Base-by-base conservation (phyloP, 2,329 filamentous ascomycete species). In the Colletotrichum trifolii region DNA sequence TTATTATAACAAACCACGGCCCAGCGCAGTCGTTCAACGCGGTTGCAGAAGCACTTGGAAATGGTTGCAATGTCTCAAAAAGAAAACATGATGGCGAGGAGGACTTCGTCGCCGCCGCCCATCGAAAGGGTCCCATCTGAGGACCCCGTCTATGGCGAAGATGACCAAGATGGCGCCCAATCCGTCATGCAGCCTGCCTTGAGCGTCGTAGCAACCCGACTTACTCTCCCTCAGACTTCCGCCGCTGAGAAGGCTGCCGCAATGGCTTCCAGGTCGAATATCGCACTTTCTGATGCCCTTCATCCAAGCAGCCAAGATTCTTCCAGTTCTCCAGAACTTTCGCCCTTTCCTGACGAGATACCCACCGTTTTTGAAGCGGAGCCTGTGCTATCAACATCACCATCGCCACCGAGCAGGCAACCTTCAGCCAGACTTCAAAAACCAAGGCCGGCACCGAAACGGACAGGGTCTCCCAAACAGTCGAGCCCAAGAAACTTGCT, bases 141-240 rank as follows among this genome's bases (percentile, higher is more conserved):
- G 71, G 53, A 67, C 78, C 50, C 53, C 12, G 79, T 80, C 36
- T 77, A 78, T 52, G 63, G 63, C 40, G 63, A 66, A 11, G 53
- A 66, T 42, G 82, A 85, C 49, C 79, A 84, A 61, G 85, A 88
- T 70, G 85, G 85, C 68, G 87, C 84, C 5, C 85, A 87, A 68
- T 86, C 85, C 8, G 81, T 89, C 49, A 80, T 90, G 54, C 86
- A 87, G 71, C 85, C 86, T 2, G 81, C 86, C 33, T 82, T 90
- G 67, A 89, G 86, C 72, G 80, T 81, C 7, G 79, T 79, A 25
- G 87, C 86, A 8, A 85, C 84, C 5, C 83, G 85, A 50, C 76
- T 89, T 43, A 85, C 85, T 11, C 83, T 84, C 4, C 77, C 81
- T 6, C 82, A 78, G 59, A 89, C 85, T 0, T 84, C 86, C 6